A percentile compares a stretch with the other conserved stretches of the same genome.
These are phyloP conservation scores for Phytophthora pistaciae DNA, from an alignment of 352 stramenopile genomes.

Conservation along the genomic window DNA sequence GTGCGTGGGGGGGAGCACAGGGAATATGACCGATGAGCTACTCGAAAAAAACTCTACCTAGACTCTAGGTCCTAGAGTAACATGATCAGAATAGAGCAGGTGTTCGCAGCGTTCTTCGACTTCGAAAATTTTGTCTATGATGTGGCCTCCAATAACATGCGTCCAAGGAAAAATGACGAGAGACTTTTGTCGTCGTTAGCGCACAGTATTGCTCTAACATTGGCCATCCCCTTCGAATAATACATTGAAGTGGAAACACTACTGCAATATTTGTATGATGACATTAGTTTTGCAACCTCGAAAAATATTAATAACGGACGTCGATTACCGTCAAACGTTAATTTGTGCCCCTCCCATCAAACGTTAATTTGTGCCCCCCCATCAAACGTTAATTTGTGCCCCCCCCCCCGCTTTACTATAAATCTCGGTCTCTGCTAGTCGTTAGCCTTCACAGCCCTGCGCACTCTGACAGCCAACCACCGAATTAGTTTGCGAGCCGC, in stretches of 20 bases:
- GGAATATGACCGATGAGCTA: no score
- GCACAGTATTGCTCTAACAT: no score
- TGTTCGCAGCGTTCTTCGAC: no score
- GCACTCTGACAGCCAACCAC: not conserved
- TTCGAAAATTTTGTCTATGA: no score
- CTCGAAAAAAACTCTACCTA: no score
- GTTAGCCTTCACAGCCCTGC: not conserved
- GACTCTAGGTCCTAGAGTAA: no score
- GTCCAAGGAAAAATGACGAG: no score
- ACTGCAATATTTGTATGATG: conserved; percentile 6
- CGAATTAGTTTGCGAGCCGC: not conserved
- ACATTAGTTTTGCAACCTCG: not conserved
- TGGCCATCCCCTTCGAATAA: conserved; percentile 7
- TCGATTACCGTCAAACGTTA: not conserved
- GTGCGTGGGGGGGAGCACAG: no score
- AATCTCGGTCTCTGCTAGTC: not conserved
- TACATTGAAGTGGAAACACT: conserved; percentile 5
- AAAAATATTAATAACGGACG: not conserved
- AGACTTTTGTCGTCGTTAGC: no score
- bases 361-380: conserved; percentile 1
- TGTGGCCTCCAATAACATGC: no score
- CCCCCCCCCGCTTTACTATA: not conserved
- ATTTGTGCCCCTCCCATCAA: not conserved
- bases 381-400: conserved; percentile 1
- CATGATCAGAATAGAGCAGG: no score